Conservation (phyloP, 352 stramenopile genomes). For the Saprolegnia diclina region DNA sequence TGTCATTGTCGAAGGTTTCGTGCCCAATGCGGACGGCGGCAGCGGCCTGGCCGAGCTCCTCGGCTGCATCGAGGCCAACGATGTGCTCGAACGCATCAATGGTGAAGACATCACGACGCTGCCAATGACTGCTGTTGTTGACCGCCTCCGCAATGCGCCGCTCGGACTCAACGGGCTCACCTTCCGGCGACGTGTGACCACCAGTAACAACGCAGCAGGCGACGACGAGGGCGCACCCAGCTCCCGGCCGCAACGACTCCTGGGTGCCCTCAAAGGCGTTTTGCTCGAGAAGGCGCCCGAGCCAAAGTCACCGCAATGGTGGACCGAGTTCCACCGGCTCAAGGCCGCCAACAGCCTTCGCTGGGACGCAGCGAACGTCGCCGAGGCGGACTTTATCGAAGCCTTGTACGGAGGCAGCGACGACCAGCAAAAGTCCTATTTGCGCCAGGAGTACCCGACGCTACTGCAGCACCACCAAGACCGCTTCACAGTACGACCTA, state of each 20-base stretch:
- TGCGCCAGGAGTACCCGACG: slow-evolving; percentile 23
- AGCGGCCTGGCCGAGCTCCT: slow-evolving; percentile 10
- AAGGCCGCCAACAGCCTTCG: neutral
- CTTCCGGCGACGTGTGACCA: neutral
- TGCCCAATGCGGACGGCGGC: neutral
- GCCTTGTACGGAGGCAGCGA: slow-evolving; percentile 8
- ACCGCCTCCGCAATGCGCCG: slow-evolving; percentile 6
- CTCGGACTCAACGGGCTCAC: slow-evolving; percentile 14
- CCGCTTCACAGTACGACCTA: neutral
- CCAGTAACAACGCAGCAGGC: too few species aligned
- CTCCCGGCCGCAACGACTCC: neutral
- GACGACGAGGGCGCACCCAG: too few species aligned
- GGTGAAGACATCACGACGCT: slow-evolving; percentile 12
- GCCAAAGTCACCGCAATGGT: neutral
- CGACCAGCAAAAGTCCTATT: slow-evolving; percentile 23
- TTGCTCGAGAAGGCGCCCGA: neutral
- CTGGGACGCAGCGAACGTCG: slow-evolving; percentile 8
- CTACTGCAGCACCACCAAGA: slow-evolving; percentile 16
- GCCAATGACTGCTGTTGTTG: slow-evolving; percentile 1
- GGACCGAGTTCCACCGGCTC: slow-evolving; percentile 21
- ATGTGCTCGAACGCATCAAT: slow-evolving; percentile 25
- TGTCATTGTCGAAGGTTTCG: slow-evolving; percentile 25
- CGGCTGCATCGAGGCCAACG: slow-evolving; percentile 9
- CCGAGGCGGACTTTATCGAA: slow-evolving; percentile 22
- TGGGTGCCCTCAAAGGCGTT: neutral